phyloP scores from a whole-genome alignment of 176 grass and related monocot genomes.

The Phoenix dactylifera region DNA sequence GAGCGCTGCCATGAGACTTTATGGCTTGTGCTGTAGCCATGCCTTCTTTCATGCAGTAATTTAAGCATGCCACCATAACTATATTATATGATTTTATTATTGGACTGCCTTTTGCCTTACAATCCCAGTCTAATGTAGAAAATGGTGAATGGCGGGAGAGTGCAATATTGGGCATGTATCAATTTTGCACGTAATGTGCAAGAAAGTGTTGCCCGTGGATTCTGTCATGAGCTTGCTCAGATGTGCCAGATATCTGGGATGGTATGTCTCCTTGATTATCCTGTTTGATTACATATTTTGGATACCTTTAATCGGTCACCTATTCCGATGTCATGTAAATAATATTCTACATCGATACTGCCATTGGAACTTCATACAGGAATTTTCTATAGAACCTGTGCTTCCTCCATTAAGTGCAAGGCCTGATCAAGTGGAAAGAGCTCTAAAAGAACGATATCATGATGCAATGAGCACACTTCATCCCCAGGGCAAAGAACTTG shows the following conservation, averaged over 20 bases:
- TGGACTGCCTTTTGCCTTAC: constrained; percentile 1
- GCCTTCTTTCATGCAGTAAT: not conserved
- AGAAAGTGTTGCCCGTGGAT: constrained; percentile 42
- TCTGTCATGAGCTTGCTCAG: constrained; percentile 63
- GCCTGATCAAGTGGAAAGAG: constrained; percentile 49
- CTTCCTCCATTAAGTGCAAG: constrained; percentile 43
- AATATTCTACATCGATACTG: no score
- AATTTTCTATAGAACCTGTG: constrained; percentile 62
- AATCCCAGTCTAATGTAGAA: constrained; percentile 37
- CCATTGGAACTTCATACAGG: constrained; percentile 22
- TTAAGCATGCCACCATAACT: not conserved
- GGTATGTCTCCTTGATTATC: constrained; percentile 30
- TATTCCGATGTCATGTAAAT: not conserved
- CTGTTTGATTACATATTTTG: no score
- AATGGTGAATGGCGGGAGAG: constrained; percentile 84
- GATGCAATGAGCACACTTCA: constrained; percentile 54
- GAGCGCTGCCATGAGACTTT: no score
- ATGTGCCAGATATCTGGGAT: constrained; percentile 95
- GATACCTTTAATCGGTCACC: no score
- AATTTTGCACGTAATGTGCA: constrained; percentile 71
- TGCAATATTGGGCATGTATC: constrained; percentile 69
- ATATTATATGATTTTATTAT: not conserved
- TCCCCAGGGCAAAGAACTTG: constrained; percentile 50
- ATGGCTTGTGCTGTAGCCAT: not conserved
- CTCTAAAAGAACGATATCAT: constrained; percentile 44